Evolutionary conservation across 345 rosid genomes (phyloP), one percentile per base, ranked within the genome.

Genomic region (Sonneratia caseolaris): DNA sequence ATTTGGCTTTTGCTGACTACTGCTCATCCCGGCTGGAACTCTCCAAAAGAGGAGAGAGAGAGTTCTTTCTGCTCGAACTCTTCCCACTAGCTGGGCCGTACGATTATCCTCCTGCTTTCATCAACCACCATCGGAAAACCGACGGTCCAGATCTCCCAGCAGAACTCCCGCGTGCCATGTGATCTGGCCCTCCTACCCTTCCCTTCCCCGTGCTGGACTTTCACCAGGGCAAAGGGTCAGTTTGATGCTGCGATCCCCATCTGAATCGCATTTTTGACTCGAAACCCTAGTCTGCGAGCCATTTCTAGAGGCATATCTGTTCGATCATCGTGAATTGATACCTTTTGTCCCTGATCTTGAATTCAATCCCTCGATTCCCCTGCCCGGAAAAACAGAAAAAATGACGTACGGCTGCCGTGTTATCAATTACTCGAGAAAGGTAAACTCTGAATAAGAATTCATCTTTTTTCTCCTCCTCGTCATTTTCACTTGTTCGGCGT

Each of bases 381-480:
- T 45, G 35, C 37, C 36, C 35, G 72, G 56, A 21, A 37, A 21
- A 51, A 2, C n/a, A 62, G 45, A n/a, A 27, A 66, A 27, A 35
- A 75, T 75, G 77, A 64, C 73, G 22, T 75, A 69, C 65, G 70
- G 69, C 2, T 70, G 59, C 37, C 77, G 51, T 51, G 21, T 70
- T 24, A 64, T 69, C 73, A 40, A 38, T 37, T 70, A 75, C 53
- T 75, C 77, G 48, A 70, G 73, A 64, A 75, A 75, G 77, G 77
- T 75, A 27, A 24, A 4, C 24, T 8, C 43, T 36, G 22, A 37
- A 53, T 45, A 19, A 47, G 24, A 62, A 13, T 18, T 49, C 19
- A 15, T 69, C 71, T n/a, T 27, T 27, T 27, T 21, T 36, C 11
- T 57, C 21, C 22, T 14, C 37, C 70, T n/a, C 49, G 70, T 38